These are phyloP conservation scores for Dryas drummondii DNA, from an alignment of 306 rosid species.

Conservation along the genomic window DNA sequence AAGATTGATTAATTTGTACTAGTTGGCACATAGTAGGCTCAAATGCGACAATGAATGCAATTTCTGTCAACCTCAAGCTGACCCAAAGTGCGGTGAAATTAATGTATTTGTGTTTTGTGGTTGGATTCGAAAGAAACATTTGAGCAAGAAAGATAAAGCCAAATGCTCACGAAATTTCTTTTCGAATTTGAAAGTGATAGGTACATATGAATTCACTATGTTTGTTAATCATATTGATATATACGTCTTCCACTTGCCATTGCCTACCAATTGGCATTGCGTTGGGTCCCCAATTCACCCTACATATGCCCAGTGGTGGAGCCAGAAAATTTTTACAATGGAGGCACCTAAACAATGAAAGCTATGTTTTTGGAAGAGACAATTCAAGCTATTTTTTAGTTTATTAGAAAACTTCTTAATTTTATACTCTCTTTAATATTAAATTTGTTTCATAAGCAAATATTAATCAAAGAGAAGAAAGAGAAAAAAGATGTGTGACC, in stretches of 20 bases:
- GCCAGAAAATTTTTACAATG: too few relatives aligned
- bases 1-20: too few relatives aligned
- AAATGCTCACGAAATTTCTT: not conserved
- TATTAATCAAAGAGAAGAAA: too few relatives aligned
- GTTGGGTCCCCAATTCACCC: not conserved
- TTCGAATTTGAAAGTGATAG: not conserved
- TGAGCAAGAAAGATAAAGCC: not conserved
- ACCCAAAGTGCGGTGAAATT: not conserved
- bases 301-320: not conserved
- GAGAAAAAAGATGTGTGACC: too few relatives aligned
- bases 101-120: not conserved
- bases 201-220: not conserved
- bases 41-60: not conserved
- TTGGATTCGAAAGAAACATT: not conserved
- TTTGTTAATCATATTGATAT: not conserved
- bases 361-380: too few relatives aligned
- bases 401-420: too few relatives aligned
- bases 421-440: too few relatives aligned
- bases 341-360: too few relatives aligned
- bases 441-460: too few relatives aligned
- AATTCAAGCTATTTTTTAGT: too few relatives aligned
- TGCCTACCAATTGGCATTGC: not conserved
- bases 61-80: not conserved
- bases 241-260: conserved; percentile 2
- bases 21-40: conserved; percentile 2